Evolutionary conservation across 495 filamentous ascomycete species (phyloP), one percentile per base, ranked within the genome.

Genomic region (Penicillium lividum): DNA sequence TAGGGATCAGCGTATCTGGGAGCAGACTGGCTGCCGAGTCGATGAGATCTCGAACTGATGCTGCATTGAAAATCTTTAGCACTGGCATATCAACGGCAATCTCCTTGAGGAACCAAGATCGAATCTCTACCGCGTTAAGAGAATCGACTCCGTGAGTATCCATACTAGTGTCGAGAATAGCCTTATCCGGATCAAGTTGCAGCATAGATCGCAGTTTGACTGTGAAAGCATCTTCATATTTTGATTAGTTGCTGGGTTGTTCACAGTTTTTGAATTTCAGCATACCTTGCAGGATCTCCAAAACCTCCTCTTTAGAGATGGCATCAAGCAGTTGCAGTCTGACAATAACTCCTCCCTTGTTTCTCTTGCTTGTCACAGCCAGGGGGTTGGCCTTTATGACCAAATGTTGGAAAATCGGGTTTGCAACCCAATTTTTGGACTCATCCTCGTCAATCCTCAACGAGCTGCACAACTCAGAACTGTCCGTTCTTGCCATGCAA

Each of bases 121-220:
- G 73, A 9, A 86, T 53, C 61, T 87, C 85, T 16, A 86, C 78
- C 3, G 84, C 84, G 34, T 82, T 69, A 16, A 87, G 67, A 0
- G 78, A 82, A 58, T 87, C 84, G 0, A 87, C 71, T 29, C 73
- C 73, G 73, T 57, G 76, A 66, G 47, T 76, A 31, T 36, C 76
- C 60, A 18, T 82, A 57, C 30, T 80, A 72, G n/a, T 60, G 2
- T 58, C 58, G 10, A 59, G 56, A 9, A 52, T 31, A 1, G n/a
- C 3, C 42, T 46, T 57, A n/a, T 53, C 49, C 3, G 54, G 51
- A 40, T 65, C 62, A 0, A 34, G 28, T 33, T 65, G 58, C 3
- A 65, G 42, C 1, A 55, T 58, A 13, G 62, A 58, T 9, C 54
- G 51, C 4, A 65, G 51, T 52, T 61, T 61, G 9, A 56, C 4